A percentile compares a stretch with the other conserved stretches of the same genome.
Conservation (phyloP, 148 eudicot genomes). For the Euryodendron excelsum region DNA sequence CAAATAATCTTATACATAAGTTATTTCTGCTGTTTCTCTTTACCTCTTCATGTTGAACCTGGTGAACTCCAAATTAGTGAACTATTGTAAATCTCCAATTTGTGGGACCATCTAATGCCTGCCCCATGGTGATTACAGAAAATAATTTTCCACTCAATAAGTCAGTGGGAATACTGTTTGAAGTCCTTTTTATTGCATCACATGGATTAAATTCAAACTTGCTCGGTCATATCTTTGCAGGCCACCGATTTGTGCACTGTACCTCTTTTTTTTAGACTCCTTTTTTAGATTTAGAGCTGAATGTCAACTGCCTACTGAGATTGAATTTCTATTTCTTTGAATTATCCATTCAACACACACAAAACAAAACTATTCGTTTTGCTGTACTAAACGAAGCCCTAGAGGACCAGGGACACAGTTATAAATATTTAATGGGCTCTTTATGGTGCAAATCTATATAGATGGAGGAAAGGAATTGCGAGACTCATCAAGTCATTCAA, state of each 20-base stretch:
- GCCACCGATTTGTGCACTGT: neutral
- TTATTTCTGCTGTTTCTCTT: neutral
- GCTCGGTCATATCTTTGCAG: neutral
- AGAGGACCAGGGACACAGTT: neutral
- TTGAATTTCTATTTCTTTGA: neutral
- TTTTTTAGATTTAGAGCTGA: neutral
- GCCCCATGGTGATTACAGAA: neutral
- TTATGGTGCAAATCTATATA: neutral
- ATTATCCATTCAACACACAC: no score
- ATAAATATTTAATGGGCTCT: neutral
- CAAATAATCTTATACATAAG: neutral
- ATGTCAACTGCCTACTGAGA: neutral
- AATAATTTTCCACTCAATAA: neutral
- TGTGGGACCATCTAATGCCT: neutral
- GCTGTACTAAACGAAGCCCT: neutral
- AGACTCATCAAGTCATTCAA: neutral
- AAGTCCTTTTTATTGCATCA: neutral
- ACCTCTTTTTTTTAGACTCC: neutral
- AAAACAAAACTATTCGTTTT: neutral
- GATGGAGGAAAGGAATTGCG: neutral
- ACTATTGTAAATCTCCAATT: neutral
- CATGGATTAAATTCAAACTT: neutral
- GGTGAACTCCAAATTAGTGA: slow-evolving; percentile 1
- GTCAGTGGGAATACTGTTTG: neutral
- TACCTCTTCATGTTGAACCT: neutral